Conservation (phyloP, 257 asterid genomes). For the Jaltomata sinuosa region DNA sequence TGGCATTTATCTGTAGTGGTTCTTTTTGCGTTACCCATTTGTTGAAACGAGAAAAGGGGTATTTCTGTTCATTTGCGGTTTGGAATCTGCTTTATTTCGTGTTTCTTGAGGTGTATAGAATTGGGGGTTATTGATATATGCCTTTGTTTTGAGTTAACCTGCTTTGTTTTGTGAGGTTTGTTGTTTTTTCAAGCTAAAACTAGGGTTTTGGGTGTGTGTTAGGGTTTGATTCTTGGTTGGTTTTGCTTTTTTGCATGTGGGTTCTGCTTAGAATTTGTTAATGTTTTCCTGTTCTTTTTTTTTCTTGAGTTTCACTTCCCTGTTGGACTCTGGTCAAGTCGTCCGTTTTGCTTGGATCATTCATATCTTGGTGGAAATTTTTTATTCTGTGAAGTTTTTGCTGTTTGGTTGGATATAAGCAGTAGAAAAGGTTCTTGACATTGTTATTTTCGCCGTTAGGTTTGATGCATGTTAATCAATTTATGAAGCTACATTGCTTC, state of each 20-base stretch:
- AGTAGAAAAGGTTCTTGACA: not conserved
- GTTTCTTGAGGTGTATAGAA: not conserved
- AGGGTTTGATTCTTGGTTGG: not conserved
- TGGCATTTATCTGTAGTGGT: not conserved
- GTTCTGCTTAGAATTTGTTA: not conserved
- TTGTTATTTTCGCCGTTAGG: not conserved
- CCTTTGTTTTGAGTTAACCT: not conserved
- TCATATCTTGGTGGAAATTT: not conserved
- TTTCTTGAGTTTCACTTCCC: not conserved
- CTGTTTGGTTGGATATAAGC: not conserved
- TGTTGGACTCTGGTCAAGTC: not conserved
- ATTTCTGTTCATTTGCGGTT: not conserved
- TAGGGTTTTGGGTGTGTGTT: not conserved
- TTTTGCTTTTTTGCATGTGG: conserved; percentile 13
- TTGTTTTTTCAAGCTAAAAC: not conserved
- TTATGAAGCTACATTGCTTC: not conserved
- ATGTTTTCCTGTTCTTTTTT: not conserved
- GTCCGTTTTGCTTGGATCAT: not conserved
- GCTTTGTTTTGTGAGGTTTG: not conserved
- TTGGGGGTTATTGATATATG: not conserved
- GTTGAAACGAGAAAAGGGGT: not conserved
- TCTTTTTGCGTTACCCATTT: not conserved
- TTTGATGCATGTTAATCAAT: not conserved
- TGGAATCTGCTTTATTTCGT: not conserved
- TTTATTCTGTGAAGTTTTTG: not conserved